phyloP scores from a whole-genome alignment of 352 stramenopile species.

The Phytophthora parvispora region DNA sequence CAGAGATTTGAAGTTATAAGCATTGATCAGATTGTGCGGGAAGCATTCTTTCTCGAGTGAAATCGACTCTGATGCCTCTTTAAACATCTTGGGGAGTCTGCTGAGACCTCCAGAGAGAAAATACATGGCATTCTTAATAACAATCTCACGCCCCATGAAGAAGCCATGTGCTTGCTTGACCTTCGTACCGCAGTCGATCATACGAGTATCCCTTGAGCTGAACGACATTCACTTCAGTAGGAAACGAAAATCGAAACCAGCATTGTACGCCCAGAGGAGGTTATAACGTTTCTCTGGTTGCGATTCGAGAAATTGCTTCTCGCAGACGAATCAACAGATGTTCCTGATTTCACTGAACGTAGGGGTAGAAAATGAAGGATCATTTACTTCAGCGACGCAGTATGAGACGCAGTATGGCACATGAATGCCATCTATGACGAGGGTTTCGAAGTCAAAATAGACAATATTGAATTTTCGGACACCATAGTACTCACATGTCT shows the following conservation, averaged over 20 bases:
- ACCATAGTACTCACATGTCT: background rate
- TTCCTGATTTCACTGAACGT: background rate
- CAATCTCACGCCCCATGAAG: conserved; percentile 2
- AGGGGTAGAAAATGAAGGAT: background rate
- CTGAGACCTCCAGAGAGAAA: background rate
- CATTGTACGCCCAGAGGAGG: background rate
- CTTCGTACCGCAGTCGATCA: background rate
- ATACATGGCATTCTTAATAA: conserved; percentile 10
- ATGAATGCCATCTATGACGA: background rate
- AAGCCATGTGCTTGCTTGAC: conserved; percentile 4
- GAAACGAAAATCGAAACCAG: background rate
- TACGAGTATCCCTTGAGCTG: background rate
- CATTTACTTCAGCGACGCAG: background rate
- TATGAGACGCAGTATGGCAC: background rate
- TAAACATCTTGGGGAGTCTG: conserved; percentile 7
- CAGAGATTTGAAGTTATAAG: background rate
- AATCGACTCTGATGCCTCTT: background rate
- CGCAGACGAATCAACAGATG: background rate
- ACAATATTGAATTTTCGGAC: background rate
- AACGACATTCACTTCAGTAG: background rate
- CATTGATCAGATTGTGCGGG: conserved; percentile 6
- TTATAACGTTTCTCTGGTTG: background rate
- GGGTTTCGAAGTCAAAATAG: background rate
- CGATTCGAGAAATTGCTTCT: background rate
- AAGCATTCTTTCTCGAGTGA: conserved; percentile 18